These are phyloP conservation scores for Casuarina glauca DNA, from an alignment of 306 rosid species.

Conservation along the genomic window DNA sequence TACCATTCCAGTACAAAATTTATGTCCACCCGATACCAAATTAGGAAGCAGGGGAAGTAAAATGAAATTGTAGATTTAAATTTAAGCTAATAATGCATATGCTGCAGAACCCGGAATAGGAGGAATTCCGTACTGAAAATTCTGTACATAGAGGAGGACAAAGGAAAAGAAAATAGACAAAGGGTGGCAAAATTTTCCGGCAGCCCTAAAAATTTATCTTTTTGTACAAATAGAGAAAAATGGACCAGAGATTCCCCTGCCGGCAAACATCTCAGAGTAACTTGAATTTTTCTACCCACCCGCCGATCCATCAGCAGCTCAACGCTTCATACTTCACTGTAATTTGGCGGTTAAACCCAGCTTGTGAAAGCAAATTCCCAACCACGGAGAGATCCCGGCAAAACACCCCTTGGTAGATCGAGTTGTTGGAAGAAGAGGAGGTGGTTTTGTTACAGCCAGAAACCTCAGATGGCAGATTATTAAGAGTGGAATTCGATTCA, in stretches of 20 bases:
- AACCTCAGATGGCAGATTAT: neutral
- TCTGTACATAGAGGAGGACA: slow-evolving; percentile 59
- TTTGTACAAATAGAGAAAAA: slow-evolving; percentile 54
- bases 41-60: neutral
- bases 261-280: slow-evolving; percentile 33
- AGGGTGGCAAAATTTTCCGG: slow-evolving; percentile 81
- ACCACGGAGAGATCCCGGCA: slow-evolving; percentile 86
- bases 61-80: neutral
- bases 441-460: slow-evolving; percentile 31
- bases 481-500: slow-evolving; percentile 20
- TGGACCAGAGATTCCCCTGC: slow-evolving; percentile 42
- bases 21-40: neutral
- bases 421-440: slow-evolving; percentile 33
- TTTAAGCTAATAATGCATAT: neutral
- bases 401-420: slow-evolving; percentile 78
- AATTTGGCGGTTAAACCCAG: slow-evolving; percentile 71
- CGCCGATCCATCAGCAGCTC: slow-evolving; percentile 58
- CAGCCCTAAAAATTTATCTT: slow-evolving; percentile 30
- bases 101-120: slow-evolving; percentile 11
- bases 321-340: slow-evolving; percentile 85
- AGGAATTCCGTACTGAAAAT: slow-evolving; percentile 42
- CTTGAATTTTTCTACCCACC: slow-evolving; percentile 18
- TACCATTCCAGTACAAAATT: neutral
- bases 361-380: slow-evolving; percentile 78
- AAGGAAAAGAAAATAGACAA: slow-evolving; percentile 20